Evolutionary conservation across 257 asterid genomes (phyloP).

Genomic region (Agastache rugosa): DNA sequence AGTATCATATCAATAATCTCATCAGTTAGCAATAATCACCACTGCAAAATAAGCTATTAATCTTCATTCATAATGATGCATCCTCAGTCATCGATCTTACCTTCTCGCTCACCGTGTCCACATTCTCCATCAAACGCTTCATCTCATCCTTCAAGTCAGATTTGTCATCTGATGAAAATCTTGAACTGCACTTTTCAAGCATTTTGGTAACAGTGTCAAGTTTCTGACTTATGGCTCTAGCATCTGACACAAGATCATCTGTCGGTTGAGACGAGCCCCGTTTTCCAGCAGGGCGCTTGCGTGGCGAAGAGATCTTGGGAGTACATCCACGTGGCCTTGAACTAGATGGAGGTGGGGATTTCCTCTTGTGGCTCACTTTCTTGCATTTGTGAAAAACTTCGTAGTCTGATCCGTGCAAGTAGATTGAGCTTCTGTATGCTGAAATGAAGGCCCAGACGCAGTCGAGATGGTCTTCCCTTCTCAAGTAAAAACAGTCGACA

Average conservation of each 20-base stretch:
- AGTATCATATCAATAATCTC: too few species aligned
- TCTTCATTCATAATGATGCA: constrained; percentile 9
- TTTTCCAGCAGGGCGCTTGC: constrained; percentile 26
- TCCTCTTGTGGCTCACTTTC: constrained; percentile 43
- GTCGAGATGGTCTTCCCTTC: constrained; percentile 48
- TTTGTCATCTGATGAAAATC: constrained; percentile 39
- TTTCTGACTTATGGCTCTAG: constrained; percentile 17
- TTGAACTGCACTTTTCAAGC: constrained; percentile 15
- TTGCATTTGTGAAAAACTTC: constrained; percentile 31
- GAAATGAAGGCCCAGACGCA: constrained; percentile 49
- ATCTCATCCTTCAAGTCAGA: constrained; percentile 40
- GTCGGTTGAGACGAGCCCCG: constrained; percentile 27
- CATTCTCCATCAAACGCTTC: constrained; percentile 24
- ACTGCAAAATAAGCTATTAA: not conserved
- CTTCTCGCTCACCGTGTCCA: constrained; percentile 38
- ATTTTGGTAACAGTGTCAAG: constrained; percentile 26
- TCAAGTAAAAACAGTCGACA: constrained; percentile 43
- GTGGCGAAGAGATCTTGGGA: not conserved
- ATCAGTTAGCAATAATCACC: not conserved
- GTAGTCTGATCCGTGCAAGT: constrained; percentile 45
- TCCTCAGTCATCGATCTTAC: constrained; percentile 36
- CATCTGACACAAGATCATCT: constrained; percentile 43
- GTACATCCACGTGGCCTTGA: constrained; percentile 22
- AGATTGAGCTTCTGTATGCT: constrained; percentile 59
- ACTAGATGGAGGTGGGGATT: constrained; percentile 34